A percentile compares a stretch with the other conserved stretches of the same genome.
Evolutionary conservation across 2,329 filamentous ascomycete species (phyloP).

Genomic region (Sporothrix mexicana): DNA sequence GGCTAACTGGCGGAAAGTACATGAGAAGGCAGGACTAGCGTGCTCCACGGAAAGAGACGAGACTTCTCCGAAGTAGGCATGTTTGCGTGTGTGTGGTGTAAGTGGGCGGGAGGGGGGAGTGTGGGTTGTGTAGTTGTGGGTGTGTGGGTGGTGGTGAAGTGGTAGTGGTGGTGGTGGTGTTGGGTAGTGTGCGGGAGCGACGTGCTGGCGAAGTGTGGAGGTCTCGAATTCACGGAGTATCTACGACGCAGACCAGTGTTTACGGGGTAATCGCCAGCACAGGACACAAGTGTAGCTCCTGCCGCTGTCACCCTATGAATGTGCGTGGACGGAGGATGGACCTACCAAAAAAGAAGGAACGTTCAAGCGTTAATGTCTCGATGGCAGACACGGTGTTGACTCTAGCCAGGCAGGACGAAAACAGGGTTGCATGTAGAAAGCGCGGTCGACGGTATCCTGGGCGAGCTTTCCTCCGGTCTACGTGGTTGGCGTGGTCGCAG

Average conservation of each 20-base stretch:
- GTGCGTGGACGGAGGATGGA: background rate
- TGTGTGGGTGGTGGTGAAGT: slow-evolving; percentile 5
- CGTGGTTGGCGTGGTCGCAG: background rate
- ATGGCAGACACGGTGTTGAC: background rate
- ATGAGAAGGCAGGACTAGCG: slow-evolving; percentile 30
- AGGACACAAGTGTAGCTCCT: slow-evolving; percentile 13
- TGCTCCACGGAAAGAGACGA: slow-evolving; percentile 28
- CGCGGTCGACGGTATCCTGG: background rate
- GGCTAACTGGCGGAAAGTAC: slow-evolving; percentile 30
- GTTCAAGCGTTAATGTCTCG: background rate
- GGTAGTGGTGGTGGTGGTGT: background rate
- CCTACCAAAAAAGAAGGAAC: slow-evolving; percentile 10
- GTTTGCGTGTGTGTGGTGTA: slow-evolving; percentile 24
- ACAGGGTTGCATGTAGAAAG: slow-evolving; percentile 3
- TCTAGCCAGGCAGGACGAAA: background rate
- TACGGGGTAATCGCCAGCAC: slow-evolving; percentile 10
- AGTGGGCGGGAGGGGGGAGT: slow-evolving; percentile 21
- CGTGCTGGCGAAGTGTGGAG: slow-evolving; percentile 21
- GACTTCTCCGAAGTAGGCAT: slow-evolving; percentile 25
- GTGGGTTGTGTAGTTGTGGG: background rate
- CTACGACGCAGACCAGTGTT: background rate
- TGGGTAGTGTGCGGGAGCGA: slow-evolving; percentile 27
- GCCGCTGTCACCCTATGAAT: background rate
- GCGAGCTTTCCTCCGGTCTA: slow-evolving; percentile 3
- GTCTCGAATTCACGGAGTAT: slow-evolving; percentile 17